phyloP scores from a whole-genome alignment of 2,329 filamentous ascomycete genomes.

The Blumeriella jaapii region DNA sequence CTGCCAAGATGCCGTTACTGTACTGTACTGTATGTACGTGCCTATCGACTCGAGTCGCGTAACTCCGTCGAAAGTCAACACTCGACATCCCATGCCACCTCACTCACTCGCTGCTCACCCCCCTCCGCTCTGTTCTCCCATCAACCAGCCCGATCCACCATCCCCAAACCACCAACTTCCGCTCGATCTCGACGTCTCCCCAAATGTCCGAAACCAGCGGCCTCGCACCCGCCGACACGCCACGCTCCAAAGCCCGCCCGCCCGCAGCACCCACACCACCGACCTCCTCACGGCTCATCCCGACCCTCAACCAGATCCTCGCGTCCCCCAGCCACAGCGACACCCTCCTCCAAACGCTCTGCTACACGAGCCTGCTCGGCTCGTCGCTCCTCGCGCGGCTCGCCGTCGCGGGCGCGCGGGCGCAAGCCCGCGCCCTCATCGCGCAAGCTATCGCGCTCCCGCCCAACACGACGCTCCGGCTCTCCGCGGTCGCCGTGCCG shows the following conservation, averaged over 20 bases:
- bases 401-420: slow-evolving; percentile 45
- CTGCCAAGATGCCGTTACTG: too few relatives aligned
- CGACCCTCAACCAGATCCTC: slow-evolving; percentile 51
- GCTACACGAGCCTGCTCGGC: slow-evolving; percentile 52
- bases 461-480: slow-evolving; percentile 36
- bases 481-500: slow-evolving; percentile 19
- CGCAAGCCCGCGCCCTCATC: slow-evolving; percentile 39
- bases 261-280: slow-evolving; percentile 17
- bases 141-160: too few relatives aligned
- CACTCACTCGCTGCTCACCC: too few relatives aligned
- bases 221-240: slow-evolving; percentile 15
- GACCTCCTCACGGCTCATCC: slow-evolving; percentile 37
- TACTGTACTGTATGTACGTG: too few relatives aligned
- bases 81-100: too few relatives aligned
- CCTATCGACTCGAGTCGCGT: too few relatives aligned
- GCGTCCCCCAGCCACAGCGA: slow-evolving; percentile 60
- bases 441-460: slow-evolving; percentile 41
- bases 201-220: slow-evolving; percentile 21
- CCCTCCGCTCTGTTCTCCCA: too few relatives aligned
- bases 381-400: slow-evolving; percentile 40
- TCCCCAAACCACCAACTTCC: too few relatives aligned
- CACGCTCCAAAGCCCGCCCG: slow-evolving; percentile 14
- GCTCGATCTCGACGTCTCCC: too few relatives aligned
- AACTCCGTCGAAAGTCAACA: too few relatives aligned
- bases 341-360: slow-evolving; percentile 53